These are phyloP conservation scores for Oligophagozyma castellii DNA, from an alignment of 1,139 yeast species.

Conservation along the genomic window DNA sequence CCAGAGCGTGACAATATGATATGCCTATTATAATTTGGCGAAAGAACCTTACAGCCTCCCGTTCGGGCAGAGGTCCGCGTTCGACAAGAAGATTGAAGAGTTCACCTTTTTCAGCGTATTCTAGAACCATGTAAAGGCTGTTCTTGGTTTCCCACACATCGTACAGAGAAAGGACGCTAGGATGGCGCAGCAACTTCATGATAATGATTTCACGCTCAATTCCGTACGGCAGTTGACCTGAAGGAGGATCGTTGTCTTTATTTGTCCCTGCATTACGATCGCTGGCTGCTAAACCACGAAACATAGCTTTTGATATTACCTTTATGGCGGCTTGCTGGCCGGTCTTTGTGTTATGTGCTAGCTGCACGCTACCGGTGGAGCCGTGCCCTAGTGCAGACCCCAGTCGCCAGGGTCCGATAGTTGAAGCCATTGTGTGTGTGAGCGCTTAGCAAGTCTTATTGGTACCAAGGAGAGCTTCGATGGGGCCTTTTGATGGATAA, in stretches of 20 bases:
- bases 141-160: slow-evolving; percentile 98
- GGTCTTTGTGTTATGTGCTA: slow-evolving; percentile 74
- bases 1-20: slow-evolving; percentile 83
- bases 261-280: slow-evolving; percentile 14
- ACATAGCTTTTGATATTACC: slow-evolving; percentile 77
- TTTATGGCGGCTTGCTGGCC: slow-evolving; percentile 94
- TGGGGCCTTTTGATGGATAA: no score
- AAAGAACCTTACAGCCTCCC: slow-evolving; percentile 80
- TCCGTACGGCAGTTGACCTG: slow-evolving; percentile 71
- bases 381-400: slow-evolving; percentile 94
- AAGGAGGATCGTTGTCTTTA: slow-evolving; percentile 31
- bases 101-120: slow-evolving; percentile 97
- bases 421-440: no score
- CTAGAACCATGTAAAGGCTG: slow-evolving; percentile 78
- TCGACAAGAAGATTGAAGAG: slow-evolving; percentile 82
- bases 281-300: slow-evolving; percentile 21
- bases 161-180: slow-evolving; percentile 86
- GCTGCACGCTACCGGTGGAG: slow-evolving; percentile 83
- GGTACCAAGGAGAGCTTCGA: no score
- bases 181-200: slow-evolving; percentile 82
- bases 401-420: slow-evolving; percentile 91
- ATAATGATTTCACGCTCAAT: slow-evolving; percentile 92
- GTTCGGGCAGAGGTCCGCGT: slow-evolving; percentile 76
- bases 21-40: slow-evolving; percentile 89
- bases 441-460: no score